These are phyloP conservation scores for Termitomyces sp. DNA, from an alignment of 768 basidiomycete species.

Conservation along the genomic window DNA sequence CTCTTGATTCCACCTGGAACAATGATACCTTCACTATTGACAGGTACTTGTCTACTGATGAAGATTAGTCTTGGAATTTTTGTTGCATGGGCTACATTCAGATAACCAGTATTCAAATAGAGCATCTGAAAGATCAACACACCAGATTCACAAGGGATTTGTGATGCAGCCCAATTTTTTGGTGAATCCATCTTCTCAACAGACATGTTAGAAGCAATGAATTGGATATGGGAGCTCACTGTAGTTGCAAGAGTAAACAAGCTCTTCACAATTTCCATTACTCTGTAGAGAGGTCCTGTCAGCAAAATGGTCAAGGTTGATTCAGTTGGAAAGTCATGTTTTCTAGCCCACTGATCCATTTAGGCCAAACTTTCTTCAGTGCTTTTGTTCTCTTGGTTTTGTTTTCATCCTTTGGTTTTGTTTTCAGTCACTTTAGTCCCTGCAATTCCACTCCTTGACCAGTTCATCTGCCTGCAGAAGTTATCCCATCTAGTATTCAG, in stretches of 20 bases:
- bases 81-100: conserved; percentile 47
- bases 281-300: too few relatives aligned
- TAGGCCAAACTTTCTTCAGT: too few relatives aligned
- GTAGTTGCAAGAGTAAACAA: background rate
- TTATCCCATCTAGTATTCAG: too few relatives aligned
- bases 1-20: conserved; percentile 54
- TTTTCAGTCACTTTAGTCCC: too few relatives aligned
- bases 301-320: too few relatives aligned
- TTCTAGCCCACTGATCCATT: too few relatives aligned
- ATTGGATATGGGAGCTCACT: background rate
- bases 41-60: conserved; percentile 58
- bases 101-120: background rate
- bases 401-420: too few relatives aligned
- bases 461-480: too few relatives aligned
- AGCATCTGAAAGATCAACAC: conserved; percentile 5
- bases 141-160: conserved; percentile 44
- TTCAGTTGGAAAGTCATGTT: too few relatives aligned
- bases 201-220: conserved; percentile 27
- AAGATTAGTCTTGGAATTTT: conserved; percentile 59
- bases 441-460: too few relatives aligned
- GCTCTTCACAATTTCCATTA: background rate
- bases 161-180: conserved; percentile 40
- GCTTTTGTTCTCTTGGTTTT: too few relatives aligned
- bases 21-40: conserved; percentile 43
- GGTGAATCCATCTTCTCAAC: conserved; percentile 54